These are phyloP conservation scores for Calycina herbarum DNA, from an alignment of 2,329 filamentous ascomycete genomes.

Conservation along the genomic window DNA sequence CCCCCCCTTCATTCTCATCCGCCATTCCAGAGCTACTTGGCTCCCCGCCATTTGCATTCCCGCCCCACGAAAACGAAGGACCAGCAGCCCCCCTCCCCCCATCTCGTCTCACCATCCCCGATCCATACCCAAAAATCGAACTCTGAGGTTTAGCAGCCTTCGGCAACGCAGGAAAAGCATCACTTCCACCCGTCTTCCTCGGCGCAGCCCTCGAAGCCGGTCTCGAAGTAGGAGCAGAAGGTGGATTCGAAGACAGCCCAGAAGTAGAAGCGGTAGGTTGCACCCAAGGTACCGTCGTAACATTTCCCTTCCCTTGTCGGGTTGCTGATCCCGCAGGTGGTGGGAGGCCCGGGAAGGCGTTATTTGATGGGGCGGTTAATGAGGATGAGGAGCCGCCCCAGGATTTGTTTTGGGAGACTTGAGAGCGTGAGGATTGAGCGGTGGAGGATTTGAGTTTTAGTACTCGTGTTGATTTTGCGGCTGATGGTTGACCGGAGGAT, in stretches of 20 bases:
- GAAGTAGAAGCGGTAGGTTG: conserved; percentile 32
- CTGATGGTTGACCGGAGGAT: conserved; percentile 37
- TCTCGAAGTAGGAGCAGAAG: conserved; percentile 36
- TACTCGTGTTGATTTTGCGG: conserved; percentile 52
- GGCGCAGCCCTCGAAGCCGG: conserved; percentile 22
- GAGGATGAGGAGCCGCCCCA: conserved; percentile 51
- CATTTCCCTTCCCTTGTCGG: conserved; percentile 24
- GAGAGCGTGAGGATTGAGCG: conserved; percentile 63
- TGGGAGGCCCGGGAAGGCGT: conserved; percentile 48
- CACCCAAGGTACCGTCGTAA: conserved; percentile 39
- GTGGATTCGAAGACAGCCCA: conserved; percentile 38
- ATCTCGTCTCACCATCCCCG: conserved; percentile 55
- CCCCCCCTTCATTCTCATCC: conserved; percentile 26
- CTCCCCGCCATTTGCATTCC: conserved; percentile 18
- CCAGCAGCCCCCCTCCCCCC: conserved; percentile 40
- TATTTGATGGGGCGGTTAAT: conserved; percentile 28
- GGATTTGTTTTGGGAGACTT: conserved; percentile 55
- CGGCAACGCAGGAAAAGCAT: conserved; percentile 82
- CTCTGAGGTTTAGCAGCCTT: conserved; percentile 69
- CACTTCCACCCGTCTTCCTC: conserved; percentile 36
- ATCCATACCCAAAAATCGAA: conserved; percentile 63
- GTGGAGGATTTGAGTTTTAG: conserved; percentile 70
- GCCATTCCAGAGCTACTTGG: conserved; percentile 27
- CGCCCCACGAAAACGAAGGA: conserved; percentile 28
- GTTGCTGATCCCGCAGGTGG: conserved; percentile 28